Base-by-base conservation (phyloP, 1,284 basidiomycete genomes). In the Apiotrichum porosum region DNA sequence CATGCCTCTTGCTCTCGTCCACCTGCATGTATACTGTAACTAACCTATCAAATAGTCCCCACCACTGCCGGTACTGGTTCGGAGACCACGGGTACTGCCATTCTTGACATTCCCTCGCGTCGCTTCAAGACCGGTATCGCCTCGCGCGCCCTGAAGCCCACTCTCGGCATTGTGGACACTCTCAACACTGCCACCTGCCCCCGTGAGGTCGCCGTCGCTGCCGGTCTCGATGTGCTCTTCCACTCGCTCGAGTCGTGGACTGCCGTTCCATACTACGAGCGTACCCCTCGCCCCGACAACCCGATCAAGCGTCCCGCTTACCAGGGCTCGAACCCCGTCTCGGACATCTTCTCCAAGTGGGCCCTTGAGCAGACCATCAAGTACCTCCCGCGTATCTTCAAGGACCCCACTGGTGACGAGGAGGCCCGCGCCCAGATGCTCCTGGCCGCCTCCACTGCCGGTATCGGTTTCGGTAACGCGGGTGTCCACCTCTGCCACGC, bases 101-200 rank as follows among this genome's bases (percentile, higher is more conserved):
- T 97, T 60, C 81, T 95, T 41, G 94, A 97, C 69, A 75, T 75
- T 47, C 73, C 89, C 0, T 90, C 89, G 0, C 82, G 81, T 62
- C 82, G 84, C 14, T 94, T 95, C 80, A 97, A 97, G 78, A 97
- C 93, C 12, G 93, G 94, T 41, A 97, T 97, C 57, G 88, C 93
- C 2, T 91, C 81, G 61, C 83, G 93, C 37, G 87, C 92, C 2
- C 76, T 97, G 70, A 91, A 94, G 58, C 93, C 93, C 0, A 80
- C 84, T 6, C 77, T 97, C 19, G 93, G 94, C 28, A 86, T 93
- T 62, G 80, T 86, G 64, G 89, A 93, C 65, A 84, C 86, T 5
- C 77, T 82, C 59, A 92, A 90, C 73, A 92, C 88, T 4, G 85
- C 85, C 62, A 84, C 82, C n/a, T 92, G 88, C 70, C 74, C 76